Evolutionary conservation across 768 basidiomycete genomes (phyloP).

Genomic region (Mrakia frigida): DNA sequence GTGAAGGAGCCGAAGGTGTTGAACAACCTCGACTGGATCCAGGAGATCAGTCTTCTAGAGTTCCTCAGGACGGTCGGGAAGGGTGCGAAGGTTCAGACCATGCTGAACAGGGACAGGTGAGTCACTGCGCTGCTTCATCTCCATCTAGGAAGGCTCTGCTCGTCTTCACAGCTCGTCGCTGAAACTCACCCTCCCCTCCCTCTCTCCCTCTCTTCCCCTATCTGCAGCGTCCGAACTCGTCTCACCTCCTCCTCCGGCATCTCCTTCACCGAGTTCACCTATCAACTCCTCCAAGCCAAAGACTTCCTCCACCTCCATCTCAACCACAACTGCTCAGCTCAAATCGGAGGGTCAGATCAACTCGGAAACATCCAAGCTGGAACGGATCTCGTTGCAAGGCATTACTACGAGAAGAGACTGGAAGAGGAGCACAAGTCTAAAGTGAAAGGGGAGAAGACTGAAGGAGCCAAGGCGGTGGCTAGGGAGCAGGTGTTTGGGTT

Average conservation of each 20-base stretch:
- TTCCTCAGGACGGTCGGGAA: constrained; percentile 79
- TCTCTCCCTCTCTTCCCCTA: neutral
- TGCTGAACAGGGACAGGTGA: constrained; percentile 87
- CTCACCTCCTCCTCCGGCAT: constrained; percentile 46
- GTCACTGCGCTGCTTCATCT: constrained; percentile 35
- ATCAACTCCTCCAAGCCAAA: constrained; percentile 93
- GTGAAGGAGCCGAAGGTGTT: constrained; percentile 47
- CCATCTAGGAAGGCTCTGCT: no score
- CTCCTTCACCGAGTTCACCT: constrained; percentile 97
- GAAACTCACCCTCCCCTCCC: neutral
- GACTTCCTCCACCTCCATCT: constrained; percentile 76
- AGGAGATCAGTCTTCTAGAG: constrained; percentile 65
- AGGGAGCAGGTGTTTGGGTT: constrained; percentile 61
- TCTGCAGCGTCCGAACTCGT: constrained; percentile 23
- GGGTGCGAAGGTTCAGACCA: constrained; percentile 73
- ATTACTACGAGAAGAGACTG: constrained; percentile 37
- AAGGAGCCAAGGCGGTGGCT: constrained; percentile 19
- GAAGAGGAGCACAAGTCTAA: neutral
- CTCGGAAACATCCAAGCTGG: constrained; percentile 98
- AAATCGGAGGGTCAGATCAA: constrained; percentile 95
- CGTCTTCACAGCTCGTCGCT: neutral
- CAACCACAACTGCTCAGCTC: constrained; percentile 66
- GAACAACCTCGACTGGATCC: constrained; percentile 75
- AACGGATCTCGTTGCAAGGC: constrained; percentile 75
- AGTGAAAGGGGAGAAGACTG: neutral